Base-by-base conservation (phyloP, 108 stramenopile species). In the Chaetoceros muelleri region DNA sequence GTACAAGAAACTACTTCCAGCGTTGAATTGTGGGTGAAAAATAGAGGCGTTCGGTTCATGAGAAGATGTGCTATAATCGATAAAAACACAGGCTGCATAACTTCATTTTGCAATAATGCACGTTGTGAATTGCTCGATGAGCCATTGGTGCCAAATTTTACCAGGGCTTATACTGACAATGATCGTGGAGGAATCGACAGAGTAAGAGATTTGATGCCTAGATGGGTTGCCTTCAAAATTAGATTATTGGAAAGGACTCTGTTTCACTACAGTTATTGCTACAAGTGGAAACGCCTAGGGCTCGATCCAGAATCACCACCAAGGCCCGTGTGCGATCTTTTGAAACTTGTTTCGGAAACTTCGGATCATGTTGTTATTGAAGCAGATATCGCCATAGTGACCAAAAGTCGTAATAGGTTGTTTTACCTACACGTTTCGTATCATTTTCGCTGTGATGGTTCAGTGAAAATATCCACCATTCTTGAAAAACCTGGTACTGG, bases 91-190 rank as follows among this genome's bases (percentile, higher is more conserved):
- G 76, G 75, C 20, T 50, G 27, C 19, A 62, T 77, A 8, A 48
- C 1, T 7, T 53, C 60, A 0, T 44, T 71, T 16, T 48, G n/a
- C 19, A 46, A 30, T 26, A 30, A 52, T 31, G 45, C 25, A 52
- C 61, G 66, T 27, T 71, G 13, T 54, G 57, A 55, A 18, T 20
- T 68, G 27, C 18, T 68, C 60, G 21, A 30, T 0, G 16, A 34
- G 10, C 30, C 24, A 23, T 22, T 90, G 13, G 18, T 22, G 8
- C 69, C 71, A 13, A 86, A 87, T 47, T 70, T 80, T 24, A 79
- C 77, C 46, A 57, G 90, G 13, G 90, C 90, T 3, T 61, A 74
- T 16, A 92, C 90, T 2, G 90, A 92, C 65, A 92, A 92, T 67
- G 90, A 92, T 52, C 57, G 75, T n/a, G 90, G 82, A 10, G 77